Conservation (phyloP, 2,329 filamentous ascomycete genomes). For the Aspergillus sp. region DNA sequence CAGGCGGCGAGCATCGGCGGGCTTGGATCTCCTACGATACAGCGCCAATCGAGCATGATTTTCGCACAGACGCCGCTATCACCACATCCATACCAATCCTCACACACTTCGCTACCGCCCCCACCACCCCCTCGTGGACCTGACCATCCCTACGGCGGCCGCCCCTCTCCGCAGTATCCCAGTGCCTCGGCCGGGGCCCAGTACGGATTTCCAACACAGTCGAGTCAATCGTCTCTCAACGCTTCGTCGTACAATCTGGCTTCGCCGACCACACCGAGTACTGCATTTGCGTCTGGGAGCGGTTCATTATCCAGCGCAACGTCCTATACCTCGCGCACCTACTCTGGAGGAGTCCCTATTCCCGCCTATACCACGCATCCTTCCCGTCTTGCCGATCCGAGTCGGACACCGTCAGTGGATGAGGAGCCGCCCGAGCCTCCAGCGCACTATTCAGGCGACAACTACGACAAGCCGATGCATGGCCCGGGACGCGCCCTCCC, state of each 20-base stretch:
- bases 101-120: slow-evolving; percentile 34
- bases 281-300: slow-evolving; percentile 30
- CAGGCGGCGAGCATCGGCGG: slow-evolving; percentile 40
- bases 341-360: slow-evolving; percentile 29
- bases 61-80: slow-evolving; percentile 37
- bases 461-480: slow-evolving; percentile 35
- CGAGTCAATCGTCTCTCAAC: slow-evolving; percentile 29
- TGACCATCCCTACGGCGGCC: slow-evolving; percentile 44
- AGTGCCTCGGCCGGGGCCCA: slow-evolving; percentile 29
- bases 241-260: slow-evolving; percentile 34
- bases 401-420: slow-evolving; percentile 25
- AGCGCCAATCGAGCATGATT: slow-evolving; percentile 37
- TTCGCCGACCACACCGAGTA: slow-evolving; percentile 26
- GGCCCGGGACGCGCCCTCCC: slow-evolving; percentile 46
- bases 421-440: slow-evolving; percentile 42
- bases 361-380: slow-evolving; percentile 31
- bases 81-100: slow-evolving; percentile 37
- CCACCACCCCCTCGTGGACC: slow-evolving; percentile 44
- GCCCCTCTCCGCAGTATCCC: slow-evolving; percentile 36
- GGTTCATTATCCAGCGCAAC: slow-evolving; percentile 26
- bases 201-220: slow-evolving; percentile 34
- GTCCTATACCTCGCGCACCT: slow-evolving; percentile 25
- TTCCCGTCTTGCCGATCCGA: slow-evolving; percentile 27
- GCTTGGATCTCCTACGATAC: slow-evolving; percentile 37
- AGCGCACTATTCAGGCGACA: slow-evolving; percentile 34